Evolutionary conservation across 208 protist species (phyloP), one percentile per base, ranked within the genome.

Genomic region (Acanthamoeba rhysodes): DNA sequence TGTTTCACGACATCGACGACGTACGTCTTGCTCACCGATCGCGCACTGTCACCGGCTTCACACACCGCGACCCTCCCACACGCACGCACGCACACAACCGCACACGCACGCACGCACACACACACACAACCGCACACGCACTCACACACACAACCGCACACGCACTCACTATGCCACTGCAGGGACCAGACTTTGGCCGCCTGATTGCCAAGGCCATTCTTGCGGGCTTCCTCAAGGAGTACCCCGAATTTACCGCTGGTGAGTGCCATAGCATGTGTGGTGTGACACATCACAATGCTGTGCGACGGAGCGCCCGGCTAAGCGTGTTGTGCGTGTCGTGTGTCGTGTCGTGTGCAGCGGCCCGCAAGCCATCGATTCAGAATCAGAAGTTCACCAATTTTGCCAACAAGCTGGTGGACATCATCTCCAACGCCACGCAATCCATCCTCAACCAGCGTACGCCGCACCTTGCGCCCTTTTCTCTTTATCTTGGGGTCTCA

Each of bases 401-500:
- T 64, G 53, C 80, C 37, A 88, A 88, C 80, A 88, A 88, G 80
- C 41, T 88, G 22, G 80, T 88, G 27, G 80, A 88, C 29, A 64
- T 64, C 80, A 88, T 88, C 80, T 66, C 41, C 48, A 88, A 88
- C 53, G 41, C 80, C 18, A 88, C 80, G 0, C 80, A 88, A 20
- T 66, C 80, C 80, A 88, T 88, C 14, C 80, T 88, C 80, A 55
- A 88, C 41, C 80, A 88, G 32, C 80, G 80, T 88, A 85, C 34
- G 48, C 7, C 20, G n/a, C 45, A n/a, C n/a, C 45, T 48, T 48
- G 45, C 45, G 7, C 45, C 8, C 0, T 9, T 48, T 48, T 48
- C 2, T 48, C 45, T 82, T 82, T 24, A 29, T 3, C 32, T 24
- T 16, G 27, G 41, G 37, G 18, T n/a, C n/a, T n/a, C n/a, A n/a